A percentile compares a stretch with the other conserved stretches of the same genome.
These are phyloP conservation scores for Raphanus raphanistrum DNA, from an alignment of 345 rosid genomes.

Conservation along the genomic window DNA sequence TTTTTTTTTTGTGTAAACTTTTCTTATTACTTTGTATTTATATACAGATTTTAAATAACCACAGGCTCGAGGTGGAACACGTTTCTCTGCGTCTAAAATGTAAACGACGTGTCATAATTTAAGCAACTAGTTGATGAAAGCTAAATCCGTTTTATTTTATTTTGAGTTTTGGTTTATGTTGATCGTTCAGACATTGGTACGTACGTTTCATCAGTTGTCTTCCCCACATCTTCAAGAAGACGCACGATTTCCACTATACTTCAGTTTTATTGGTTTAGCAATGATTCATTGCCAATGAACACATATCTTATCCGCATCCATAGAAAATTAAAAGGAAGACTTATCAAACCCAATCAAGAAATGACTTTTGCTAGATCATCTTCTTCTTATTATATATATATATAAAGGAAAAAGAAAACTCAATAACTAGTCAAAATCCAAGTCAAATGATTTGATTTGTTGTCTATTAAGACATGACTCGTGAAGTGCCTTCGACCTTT, in stretches of 20 bases:
- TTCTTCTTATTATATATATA: neutral
- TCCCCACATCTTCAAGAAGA: conserved; percentile 21
- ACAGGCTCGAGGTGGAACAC: neutral
- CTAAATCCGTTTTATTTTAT: neutral
- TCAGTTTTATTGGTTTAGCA: conserved; percentile 25
- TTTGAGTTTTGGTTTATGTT: neutral
- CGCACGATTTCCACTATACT: conserved; percentile 29
- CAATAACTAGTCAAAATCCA: conserved; percentile 3
- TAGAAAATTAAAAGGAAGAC: neutral
- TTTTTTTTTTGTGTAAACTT: neutral
- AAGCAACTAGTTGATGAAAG: conserved; percentile 6
- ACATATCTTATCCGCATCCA: conserved; percentile 27
- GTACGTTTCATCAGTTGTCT: neutral
- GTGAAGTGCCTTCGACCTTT: conserved; percentile 10
- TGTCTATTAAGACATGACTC: conserved; percentile 9
- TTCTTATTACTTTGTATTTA: neutral
- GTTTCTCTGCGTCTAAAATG: neutral
- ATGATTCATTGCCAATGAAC: too few species aligned
- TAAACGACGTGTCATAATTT: conserved; percentile 12
- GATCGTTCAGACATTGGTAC: neutral
- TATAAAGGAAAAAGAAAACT: neutral
- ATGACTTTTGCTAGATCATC: conserved; percentile 11
- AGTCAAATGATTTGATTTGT: neutral
- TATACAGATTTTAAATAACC: neutral
- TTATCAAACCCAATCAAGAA: conserved; percentile 3